Evolutionary conservation across 345 rosid species (phyloP), one percentile per base, ranked within the genome.

Genomic region (Boechera retrofracta): DNA sequence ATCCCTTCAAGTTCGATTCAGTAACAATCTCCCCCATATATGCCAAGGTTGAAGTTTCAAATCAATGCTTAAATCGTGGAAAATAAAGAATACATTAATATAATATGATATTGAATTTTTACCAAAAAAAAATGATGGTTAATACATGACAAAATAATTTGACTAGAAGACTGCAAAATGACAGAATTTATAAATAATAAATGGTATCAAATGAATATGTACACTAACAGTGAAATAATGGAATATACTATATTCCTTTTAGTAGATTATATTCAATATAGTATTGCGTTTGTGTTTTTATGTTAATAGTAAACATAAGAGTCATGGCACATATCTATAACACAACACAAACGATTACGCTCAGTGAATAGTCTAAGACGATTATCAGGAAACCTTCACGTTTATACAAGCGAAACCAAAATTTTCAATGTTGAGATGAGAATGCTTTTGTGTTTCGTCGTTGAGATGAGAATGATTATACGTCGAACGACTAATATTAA

Each of bases 401-500:
- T 56, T 16, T 10, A 58, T 12, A 60, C 38, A 60, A 59, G 49
- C 49, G 4, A 60, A 72, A 10, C 49, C 60, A 61, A 36, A 49
- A 42, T 4, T 49, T 36, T 26, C 24, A 44, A 13, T 64, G 36
- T 35, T 13, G 29, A 42, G 28, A 31, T 44, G 67, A 35, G 11
- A 59, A 59, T 44, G 45, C 12, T 10, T 54, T 2, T 54, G 2
- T 28, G 32, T 54, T 29, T 54, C 4, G 16, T 54, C 59, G 35
- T 36, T 21, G 26, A 58, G 47, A 33, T 35, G 57, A 7, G 38
- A 64, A 35, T 42, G 56, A 55, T 65, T 64, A 74, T 42, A 12
- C 62, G 49, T 49, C 48, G 44, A 56, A 45, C 58, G 51, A 56
- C 49, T 65, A 64, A 49, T 51, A 21, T n/a, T 38, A 31, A 49